A percentile compares a stretch with the other conserved stretches of the same genome.
Evolutionary conservation across 176 grass and related monocot species (phyloP).

Genomic region (sorghum (Sorghum bicolor)): Sorghum_bicolor_NCBIv3 NC_012872.2:68927001-68927500

Average conservation of each 20-base stretch:
- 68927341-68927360: background rate
- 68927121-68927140: constrained; percentile 68
- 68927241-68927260: background rate
- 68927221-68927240: constrained; percentile 32
- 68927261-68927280: background rate
- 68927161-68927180: constrained; percentile 98
- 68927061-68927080: constrained; percentile 79
- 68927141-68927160: constrained; percentile 67
- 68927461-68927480: constrained; percentile 42
- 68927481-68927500: constrained; percentile 59
- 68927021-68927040: background rate
- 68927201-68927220: constrained; percentile 92
- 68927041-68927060: constrained; percentile 54
- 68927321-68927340: constrained; percentile 5
- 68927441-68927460: background rate
- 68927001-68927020: constrained; percentile 15
- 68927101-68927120: constrained; percentile 75
- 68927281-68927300: background rate
- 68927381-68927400: background rate
- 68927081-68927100: constrained; percentile 81
- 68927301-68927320: constrained; percentile 18
- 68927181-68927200: constrained; percentile 95
- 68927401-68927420: background rate
- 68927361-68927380: background rate
- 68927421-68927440: background rate